Evolutionary conservation across 148 eudicot species (phyloP), one percentile per base, ranked within the genome.

Genomic region (Vaccinium darrowii): DNA sequence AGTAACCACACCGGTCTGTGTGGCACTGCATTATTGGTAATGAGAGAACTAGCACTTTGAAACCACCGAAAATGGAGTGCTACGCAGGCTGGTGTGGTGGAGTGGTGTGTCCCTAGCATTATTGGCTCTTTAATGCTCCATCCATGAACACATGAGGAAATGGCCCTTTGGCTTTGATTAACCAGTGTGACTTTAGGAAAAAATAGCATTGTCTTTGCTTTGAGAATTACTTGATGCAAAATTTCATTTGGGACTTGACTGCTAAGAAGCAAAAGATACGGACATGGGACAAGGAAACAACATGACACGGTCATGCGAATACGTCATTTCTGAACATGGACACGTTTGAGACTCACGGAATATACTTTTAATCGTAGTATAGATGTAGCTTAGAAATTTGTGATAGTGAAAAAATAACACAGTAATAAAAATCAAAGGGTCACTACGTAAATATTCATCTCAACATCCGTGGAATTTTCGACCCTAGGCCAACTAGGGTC

Each of bases 171-270:
- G 16, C 18, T 11, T 52, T 56, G 58, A 7, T 23, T 30, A 52
- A 52, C 81, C 5, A 23, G 18, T 51, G 10, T 76, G 54, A 76
- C 30, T 49, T 39, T 4, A 43, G 4, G 7, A 49, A 77, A 50
- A 49, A 21, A n/a, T 76, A 39, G 21, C n/a, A 12, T 19, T 19
- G 51, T 47, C 27, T 76, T 12, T 47, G 54, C 51, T 63, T 63
- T 63, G 2, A 72, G 21, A 75, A 47, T 65, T 3, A 75, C 11
- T 43, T 75, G 52, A 47, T 76, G 43, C 15, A 76, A 49, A 76
- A 76, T 16, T 76, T 78, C 10, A 19, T n/a, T 80, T 76, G 84
- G 86, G 79, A 81, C 84, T 69, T 76, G 8, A 72, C 84, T 60
- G 10, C 65, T 60, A 19, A 9, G 65, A 60, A 60, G 65, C 65